Conservation (phyloP, 805 yeast species). For the Yarrowia sp. region DNA sequence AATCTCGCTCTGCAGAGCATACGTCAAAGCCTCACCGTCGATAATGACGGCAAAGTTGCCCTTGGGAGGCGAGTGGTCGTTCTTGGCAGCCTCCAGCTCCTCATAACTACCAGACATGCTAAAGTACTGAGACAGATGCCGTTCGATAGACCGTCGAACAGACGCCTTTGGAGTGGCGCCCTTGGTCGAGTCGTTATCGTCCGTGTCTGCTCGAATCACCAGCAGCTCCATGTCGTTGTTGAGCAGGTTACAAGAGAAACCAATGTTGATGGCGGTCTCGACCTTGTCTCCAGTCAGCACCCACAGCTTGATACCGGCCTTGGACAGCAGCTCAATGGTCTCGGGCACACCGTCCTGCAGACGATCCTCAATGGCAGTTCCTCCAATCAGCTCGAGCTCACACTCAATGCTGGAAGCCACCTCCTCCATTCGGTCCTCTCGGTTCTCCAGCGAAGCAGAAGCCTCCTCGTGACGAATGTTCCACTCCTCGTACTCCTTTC, state of each 20-base stretch:
- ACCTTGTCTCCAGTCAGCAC: constrained; percentile 82
- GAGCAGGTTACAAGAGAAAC: constrained; percentile 74
- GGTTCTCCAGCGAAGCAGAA: constrained; percentile 52
- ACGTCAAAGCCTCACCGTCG: constrained; percentile 67
- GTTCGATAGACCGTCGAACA: constrained; percentile 42
- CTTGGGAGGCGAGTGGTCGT: constrained; percentile 64
- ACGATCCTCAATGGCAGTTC: constrained; percentile 81
- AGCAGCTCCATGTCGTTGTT: constrained; percentile 69
- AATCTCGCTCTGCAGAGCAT: constrained; percentile 48
- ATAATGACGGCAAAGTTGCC: constrained; percentile 61
- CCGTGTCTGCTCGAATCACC: constrained; percentile 47
- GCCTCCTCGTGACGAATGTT: constrained; percentile 56
- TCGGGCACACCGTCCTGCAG: constrained; percentile 80
- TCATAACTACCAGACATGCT: constrained; percentile 47
- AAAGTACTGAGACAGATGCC: constrained; percentile 53
- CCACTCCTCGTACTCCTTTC: constrained; percentile 54
- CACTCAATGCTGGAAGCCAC: constrained; percentile 63
- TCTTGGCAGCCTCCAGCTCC: constrained; percentile 52
- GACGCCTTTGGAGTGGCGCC: constrained; percentile 32
- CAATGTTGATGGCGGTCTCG: constrained; percentile 87
- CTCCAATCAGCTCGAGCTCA: constrained; percentile 61
- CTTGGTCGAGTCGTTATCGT: constrained; percentile 37
- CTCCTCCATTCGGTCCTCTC: constrained; percentile 60
- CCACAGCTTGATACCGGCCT: constrained; percentile 82
- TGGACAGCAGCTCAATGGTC: constrained; percentile 62